phyloP scores from a whole-genome alignment of 176 grass and related monocot genomes.

The Avena sativa region DNA sequence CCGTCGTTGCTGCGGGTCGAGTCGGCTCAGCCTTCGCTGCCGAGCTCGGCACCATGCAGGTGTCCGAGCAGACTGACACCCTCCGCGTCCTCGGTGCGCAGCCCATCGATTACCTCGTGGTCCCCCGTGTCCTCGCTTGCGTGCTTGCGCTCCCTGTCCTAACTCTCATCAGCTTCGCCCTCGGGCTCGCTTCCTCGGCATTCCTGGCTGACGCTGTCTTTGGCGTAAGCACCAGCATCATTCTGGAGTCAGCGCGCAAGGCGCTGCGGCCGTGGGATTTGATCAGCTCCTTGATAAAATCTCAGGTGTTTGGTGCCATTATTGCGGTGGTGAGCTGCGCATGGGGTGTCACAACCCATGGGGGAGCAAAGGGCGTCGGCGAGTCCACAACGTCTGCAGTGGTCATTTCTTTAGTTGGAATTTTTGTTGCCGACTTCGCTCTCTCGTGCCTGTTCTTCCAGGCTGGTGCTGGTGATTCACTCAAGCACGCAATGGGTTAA shows the following conservation, averaged over 20 bases:
- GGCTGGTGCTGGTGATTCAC: constrained; percentile 82
- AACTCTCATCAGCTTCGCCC: constrained; percentile 78
- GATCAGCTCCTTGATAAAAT: constrained; percentile 90
- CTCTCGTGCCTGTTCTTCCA: constrained; percentile 92
- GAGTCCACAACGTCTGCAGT: constrained; percentile 96
- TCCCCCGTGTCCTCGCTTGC: constrained; percentile 87
- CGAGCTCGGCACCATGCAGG: constrained; percentile 98
- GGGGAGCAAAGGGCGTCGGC: constrained; percentile 92
- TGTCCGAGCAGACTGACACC: constrained; percentile 95
- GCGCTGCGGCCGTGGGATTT: constrained; percentile 93
- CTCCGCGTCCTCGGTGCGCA: constrained; percentile 83
- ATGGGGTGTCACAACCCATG: constrained; percentile 91
- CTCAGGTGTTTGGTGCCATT: constrained; percentile 89
- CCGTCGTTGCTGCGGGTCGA: constrained; percentile 78
- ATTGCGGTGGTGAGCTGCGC: constrained; percentile 92
- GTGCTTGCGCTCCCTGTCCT: constrained; percentile 83
- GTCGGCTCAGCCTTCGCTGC: constrained; percentile 97
- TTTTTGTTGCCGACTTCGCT: constrained; percentile 86
- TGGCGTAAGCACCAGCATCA: constrained; percentile 93
- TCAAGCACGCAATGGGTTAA: constrained; percentile 93
- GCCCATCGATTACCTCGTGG: constrained; percentile 90
- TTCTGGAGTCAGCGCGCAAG: constrained; percentile 89
- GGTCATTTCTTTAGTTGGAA: constrained; percentile 83
- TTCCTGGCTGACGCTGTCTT: constrained; percentile 90
- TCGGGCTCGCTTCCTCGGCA: constrained; percentile 84